Conservation (phyloP, 306 rosid genomes). For the Inga laurina region DNA sequence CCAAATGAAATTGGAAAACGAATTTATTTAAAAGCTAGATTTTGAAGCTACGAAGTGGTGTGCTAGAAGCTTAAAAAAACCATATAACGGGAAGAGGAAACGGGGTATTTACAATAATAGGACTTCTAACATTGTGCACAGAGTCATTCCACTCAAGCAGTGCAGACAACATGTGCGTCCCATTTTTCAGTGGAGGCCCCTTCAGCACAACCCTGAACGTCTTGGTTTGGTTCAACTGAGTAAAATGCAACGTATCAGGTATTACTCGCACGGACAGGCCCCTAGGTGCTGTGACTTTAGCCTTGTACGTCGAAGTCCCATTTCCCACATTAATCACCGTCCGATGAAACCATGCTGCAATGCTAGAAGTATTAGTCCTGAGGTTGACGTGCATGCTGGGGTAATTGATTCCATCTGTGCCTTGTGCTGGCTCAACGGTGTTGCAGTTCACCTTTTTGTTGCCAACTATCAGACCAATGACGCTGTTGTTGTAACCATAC, state of each 20-base stretch:
- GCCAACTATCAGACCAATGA: constrained; percentile 48
- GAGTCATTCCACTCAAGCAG: constrained; percentile 68
- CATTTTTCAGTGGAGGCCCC: constrained; percentile 44
- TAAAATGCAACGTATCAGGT: constrained; percentile 58
- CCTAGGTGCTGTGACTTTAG: constrained; percentile 49
- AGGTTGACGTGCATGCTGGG: constrained; percentile 65
- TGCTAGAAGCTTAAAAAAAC: background rate
- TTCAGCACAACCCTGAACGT: constrained; percentile 60
- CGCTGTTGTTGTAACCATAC: constrained; percentile 48
- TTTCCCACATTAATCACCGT: constrained; percentile 66
- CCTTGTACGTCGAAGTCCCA: constrained; percentile 56
- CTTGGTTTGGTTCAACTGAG: constrained; percentile 29
- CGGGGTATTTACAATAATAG: constrained; percentile 47
- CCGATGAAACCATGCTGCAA: constrained; percentile 60
- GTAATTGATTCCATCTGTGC: constrained; percentile 84
- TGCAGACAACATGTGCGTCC: constrained; percentile 26
- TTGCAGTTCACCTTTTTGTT: constrained; percentile 45
- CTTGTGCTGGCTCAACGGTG: constrained; percentile 30
- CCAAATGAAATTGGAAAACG: background rate
- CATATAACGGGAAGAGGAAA: background rate
- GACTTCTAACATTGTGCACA: constrained; percentile 60
- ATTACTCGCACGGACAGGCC: constrained; percentile 53
- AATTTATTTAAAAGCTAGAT: background rate
- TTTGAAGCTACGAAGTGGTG: background rate
- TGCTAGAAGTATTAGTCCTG: background rate